These are phyloP conservation scores for Solanum tarapatanum DNA, from an alignment of 257 asterid species.

Conservation along the genomic window DNA sequence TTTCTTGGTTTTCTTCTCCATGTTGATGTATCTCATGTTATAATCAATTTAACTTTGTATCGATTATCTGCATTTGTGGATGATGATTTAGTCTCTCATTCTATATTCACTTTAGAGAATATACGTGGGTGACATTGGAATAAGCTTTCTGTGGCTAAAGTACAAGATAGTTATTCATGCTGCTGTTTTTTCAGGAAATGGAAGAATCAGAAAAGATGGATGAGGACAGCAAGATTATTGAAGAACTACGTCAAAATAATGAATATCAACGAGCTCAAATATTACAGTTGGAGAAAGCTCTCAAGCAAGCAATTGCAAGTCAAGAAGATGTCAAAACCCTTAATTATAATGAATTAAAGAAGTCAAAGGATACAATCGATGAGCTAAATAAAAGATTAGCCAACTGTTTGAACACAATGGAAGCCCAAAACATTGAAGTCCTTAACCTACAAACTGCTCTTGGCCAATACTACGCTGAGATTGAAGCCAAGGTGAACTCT, in stretches of 20 bases:
- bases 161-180: background rate
- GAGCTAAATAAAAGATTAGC: conserved; percentile 68
- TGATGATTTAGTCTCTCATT: background rate
- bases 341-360: conserved; percentile 45
- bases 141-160: background rate
- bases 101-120: background rate
- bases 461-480: conserved; percentile 98
- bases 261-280: conserved; percentile 69
- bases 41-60: background rate
- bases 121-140: background rate
- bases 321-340: conserved; percentile 60
- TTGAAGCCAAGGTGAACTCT: conserved; percentile 76
- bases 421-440: conserved; percentile 79
- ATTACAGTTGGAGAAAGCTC: conserved; percentile 63
- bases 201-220: conserved; percentile 99
- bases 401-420: conserved; percentile 54
- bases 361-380: conserved; percentile 57
- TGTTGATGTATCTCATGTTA: background rate
- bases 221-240: conserved; percentile 84
- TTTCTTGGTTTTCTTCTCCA: background rate
- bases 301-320: conserved; percentile 50
- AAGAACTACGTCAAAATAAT: conserved; percentile 65
- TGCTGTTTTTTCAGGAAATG: conserved; percentile 52
- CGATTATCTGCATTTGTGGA: background rate
- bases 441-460: conserved; percentile 97